These are phyloP conservation scores for Suillus tomentosus DNA, from an alignment of 768 basidiomycete genomes.

Conservation along the genomic window DNA sequence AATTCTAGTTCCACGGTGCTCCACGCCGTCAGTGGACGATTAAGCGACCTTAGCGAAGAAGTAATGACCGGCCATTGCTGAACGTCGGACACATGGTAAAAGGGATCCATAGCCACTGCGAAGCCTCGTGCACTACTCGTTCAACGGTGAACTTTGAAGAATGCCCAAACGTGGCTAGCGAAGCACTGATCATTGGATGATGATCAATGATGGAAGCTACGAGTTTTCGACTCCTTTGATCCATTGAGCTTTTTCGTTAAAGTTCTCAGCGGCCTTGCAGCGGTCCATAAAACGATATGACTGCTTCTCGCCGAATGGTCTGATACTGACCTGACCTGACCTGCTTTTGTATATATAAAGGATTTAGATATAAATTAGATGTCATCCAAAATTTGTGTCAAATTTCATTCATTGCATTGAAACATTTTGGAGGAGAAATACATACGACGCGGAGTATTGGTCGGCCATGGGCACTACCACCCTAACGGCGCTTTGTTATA, in stretches of 20 bases:
- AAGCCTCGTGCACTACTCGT: background rate
- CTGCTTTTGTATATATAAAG: no score
- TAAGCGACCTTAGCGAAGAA: background rate
- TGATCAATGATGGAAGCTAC: conserved; percentile 6
- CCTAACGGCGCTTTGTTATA: background rate
- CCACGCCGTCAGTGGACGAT: background rate
- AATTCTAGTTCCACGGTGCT: background rate
- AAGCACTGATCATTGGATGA: background rate
- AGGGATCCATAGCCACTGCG: background rate
- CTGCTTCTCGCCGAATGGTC: background rate
- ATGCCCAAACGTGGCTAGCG: background rate
- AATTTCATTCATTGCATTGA: background rate
- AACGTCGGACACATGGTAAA: background rate
- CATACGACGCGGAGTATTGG: no score
- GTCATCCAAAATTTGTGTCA: background rate
- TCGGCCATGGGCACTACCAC: background rate
- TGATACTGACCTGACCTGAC: no score
- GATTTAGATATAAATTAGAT: background rate
- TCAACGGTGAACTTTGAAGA: conserved; percentile 2
- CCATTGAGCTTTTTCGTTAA: background rate
- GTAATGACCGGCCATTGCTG: background rate
- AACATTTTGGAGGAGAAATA: background rate
- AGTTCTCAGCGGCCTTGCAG: background rate
- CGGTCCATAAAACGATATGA: background rate
- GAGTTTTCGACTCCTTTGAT: background rate